A percentile compares a stretch with the other conserved stretches of the same genome.
phyloP scores from a whole-genome alignment of 768 basidiomycete genomes.

The Paxillus rubicundulus region DNA sequence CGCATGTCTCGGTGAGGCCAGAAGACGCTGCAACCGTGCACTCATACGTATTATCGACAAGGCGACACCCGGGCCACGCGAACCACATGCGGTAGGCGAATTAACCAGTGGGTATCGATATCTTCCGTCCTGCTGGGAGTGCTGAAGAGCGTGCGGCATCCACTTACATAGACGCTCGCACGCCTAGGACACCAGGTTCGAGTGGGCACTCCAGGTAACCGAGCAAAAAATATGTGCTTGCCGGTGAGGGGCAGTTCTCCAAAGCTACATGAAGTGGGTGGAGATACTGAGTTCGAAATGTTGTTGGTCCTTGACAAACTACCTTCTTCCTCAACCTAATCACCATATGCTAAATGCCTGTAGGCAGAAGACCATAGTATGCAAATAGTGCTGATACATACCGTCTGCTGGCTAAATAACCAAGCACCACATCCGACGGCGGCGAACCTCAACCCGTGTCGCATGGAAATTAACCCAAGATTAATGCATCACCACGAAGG shows the following conservation, averaged over 20 bases:
- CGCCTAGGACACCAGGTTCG: slow-evolving; percentile 7
- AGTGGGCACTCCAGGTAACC: slow-evolving; percentile 6
- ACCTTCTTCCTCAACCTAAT: not conserved
- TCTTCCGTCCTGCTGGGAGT: not conserved
- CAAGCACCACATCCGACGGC: not conserved
- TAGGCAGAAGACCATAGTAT: not conserved
- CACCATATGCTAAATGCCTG: not conserved
- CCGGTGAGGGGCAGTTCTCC: not conserved
- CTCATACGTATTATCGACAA: slow-evolving; percentile 3
- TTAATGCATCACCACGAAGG: slow-evolving; percentile 6
- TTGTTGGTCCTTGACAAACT: too few species aligned
- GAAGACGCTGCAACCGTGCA: slow-evolving; percentile 4
- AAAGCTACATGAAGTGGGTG: not conserved
- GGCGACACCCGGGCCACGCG: not conserved
- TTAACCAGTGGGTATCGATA: slow-evolving; percentile 2
- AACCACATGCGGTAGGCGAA: slow-evolving; percentile 2
- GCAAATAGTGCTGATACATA: not conserved
- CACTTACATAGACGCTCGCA: not conserved
- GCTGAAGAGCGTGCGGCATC: slow-evolving; percentile 9
- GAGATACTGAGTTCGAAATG: slow-evolving; percentile 3
- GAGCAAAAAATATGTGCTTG: slow-evolving; percentile 6
- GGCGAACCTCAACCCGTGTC: not conserved
- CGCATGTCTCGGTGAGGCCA: slow-evolving; percentile 12
- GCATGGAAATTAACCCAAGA: slow-evolving; percentile 18
- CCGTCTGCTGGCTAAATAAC: not conserved